phyloP scores from a whole-genome alignment of 768 basidiomycete species.

The Suillus ampliporus region DNA sequence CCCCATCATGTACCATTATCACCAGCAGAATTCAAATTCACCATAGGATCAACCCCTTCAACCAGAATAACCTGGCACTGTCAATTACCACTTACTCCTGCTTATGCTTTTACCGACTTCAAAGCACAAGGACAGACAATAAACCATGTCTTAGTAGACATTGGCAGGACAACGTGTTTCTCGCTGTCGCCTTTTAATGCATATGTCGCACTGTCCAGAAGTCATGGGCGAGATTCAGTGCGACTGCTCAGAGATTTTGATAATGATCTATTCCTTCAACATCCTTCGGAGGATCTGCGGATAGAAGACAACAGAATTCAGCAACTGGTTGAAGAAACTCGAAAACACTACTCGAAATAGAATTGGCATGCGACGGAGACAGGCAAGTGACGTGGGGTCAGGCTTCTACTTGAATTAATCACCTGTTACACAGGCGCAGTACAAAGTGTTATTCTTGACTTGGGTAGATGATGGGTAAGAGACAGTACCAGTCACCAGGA shows the following conservation, averaged over 20 bases:
- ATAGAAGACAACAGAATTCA: no score
- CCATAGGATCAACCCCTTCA: not conserved
- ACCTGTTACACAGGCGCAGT: conserved; percentile 47
- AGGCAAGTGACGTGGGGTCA: conserved; percentile 40
- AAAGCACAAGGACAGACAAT: conserved; percentile 28
- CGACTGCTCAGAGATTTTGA: no score
- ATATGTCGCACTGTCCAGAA: no score
- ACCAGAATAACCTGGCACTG: conserved; percentile 21
- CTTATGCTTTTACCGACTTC: conserved; percentile 51
- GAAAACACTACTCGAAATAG: conserved; percentile 45
- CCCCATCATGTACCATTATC: not conserved
- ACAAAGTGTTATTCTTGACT: conserved; percentile 50
- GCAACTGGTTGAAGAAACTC: no score
- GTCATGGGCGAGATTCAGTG: no score
- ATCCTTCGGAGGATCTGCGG: no score
- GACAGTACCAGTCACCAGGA: no score
- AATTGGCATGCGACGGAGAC: conserved; percentile 68
- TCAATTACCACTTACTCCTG: conserved; percentile 41
- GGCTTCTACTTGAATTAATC: not conserved
- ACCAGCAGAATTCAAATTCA: not conserved
- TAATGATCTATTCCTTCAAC: no score
- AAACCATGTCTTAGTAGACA: no score
- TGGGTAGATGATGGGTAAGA: no score
- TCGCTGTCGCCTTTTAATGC: no score
- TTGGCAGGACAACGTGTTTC: no score